phyloP scores from a whole-genome alignment of 2,329 filamentous ascomycete genomes.

The Didymella pinodella region DNA sequence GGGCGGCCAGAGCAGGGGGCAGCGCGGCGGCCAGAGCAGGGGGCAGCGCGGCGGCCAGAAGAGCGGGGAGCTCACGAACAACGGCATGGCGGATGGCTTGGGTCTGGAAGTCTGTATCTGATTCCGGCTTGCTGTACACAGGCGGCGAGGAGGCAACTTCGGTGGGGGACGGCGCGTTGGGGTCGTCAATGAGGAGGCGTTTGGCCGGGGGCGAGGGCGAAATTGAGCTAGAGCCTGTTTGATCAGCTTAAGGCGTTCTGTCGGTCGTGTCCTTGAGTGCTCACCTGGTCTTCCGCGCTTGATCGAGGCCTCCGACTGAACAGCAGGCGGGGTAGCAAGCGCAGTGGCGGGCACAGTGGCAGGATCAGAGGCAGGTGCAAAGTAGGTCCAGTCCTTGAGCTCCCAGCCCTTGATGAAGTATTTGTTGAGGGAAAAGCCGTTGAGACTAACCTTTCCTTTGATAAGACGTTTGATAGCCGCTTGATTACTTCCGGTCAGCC shows the following conservation, averaged over 20 bases:
- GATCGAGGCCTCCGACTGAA: background rate
- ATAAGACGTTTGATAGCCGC: background rate
- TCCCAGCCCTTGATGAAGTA: background rate
- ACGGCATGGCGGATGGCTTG: background rate
- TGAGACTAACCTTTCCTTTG: constrained; percentile 1
- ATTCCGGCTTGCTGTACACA: background rate
- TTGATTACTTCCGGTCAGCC: background rate
- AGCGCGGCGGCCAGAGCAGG: background rate
- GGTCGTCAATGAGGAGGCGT: background rate
- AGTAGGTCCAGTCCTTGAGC: constrained; percentile 4
- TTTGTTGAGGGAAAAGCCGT: background rate
- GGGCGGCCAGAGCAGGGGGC: background rate
- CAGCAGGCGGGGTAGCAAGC: background rate
- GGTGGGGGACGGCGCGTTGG: background rate
- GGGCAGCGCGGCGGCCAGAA: background rate
- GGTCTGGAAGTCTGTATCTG: background rate
- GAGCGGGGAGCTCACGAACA: background rate
- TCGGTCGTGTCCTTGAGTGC: background rate
- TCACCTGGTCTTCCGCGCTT: background rate
- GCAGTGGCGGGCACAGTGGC: background rate
- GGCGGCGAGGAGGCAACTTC: constrained; percentile 6
- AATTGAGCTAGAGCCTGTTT: background rate
- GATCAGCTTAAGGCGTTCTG: background rate
- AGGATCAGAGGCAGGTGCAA: background rate
- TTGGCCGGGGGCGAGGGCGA: background rate